phyloP scores from a whole-genome alignment of 208 protist genomes.

The Polymyxa betae region DNA sequence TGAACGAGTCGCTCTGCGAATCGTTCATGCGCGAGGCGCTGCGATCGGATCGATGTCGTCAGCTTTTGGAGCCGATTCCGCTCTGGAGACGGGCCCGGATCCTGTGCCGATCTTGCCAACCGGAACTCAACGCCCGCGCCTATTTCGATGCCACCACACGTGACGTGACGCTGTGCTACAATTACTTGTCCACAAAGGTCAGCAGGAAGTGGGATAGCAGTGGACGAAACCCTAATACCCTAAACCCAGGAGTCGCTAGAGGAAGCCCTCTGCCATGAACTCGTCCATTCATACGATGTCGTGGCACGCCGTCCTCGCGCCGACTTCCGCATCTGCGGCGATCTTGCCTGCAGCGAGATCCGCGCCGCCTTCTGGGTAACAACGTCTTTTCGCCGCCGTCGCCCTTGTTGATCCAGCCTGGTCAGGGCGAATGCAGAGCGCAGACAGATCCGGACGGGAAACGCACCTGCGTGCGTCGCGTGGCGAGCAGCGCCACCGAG shows the following conservation, averaged over 20 bases:
- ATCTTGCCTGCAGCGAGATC: neutral
- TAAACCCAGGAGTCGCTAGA: neutral
- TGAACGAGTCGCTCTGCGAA: neutral
- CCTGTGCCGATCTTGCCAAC: neutral
- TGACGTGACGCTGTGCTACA: neutral
- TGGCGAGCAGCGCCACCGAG: neutral
- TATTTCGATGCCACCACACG: neutral
- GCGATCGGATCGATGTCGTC: neutral
- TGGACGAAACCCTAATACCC: no score
- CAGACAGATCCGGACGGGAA: neutral
- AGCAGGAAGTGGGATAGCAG: no score
- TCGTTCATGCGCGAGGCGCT: neutral
- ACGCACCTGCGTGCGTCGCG: neutral
- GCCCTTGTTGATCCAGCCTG: neutral
- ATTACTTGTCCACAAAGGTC: neutral
- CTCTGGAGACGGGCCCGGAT: neutral
- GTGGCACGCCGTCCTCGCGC: neutral
- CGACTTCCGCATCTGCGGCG: neutral
- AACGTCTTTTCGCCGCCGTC: neutral
- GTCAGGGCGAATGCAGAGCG: neutral
- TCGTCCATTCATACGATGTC: neutral
- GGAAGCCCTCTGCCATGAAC: neutral
- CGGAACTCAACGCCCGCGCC: neutral
- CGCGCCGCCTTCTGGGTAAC: neutral
- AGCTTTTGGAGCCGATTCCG: neutral